Base-by-base conservation (phyloP, 2,329 filamentous ascomycete genomes). In the Drechmeria coniospora region DNA sequence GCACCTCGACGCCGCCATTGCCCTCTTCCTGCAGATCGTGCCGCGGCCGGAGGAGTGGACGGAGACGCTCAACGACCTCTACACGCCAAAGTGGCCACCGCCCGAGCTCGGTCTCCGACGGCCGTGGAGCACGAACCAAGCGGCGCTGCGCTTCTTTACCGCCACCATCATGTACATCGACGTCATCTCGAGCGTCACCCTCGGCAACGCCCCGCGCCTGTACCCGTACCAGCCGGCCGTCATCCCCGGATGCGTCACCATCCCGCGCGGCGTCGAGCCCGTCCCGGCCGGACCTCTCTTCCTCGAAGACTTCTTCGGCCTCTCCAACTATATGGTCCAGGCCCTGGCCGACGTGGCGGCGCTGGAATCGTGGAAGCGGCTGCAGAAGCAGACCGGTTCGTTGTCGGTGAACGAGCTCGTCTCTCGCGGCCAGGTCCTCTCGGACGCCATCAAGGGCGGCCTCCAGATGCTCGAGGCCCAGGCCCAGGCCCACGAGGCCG, bases 311-410 rank as follows among this genome's bases (percentile, higher is more conserved):
- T 61, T 68, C 26, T 46, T 67, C 22, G 70, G 71, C 2, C 56
- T 68, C 33, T 51, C 66, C 24, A 74, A 73, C 43, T 69, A 66
- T 65, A 59, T 61, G 1, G 37, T 75, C 25, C 47, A 65, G 25
- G 49, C 59, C n/a, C 57, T 77, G 23, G 62, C 60, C 9, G 59
- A 68, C 13, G 61, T 70, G 25, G 53, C 68, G 10, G 44, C 55
- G 1, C 52, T 77, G 6, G 59, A 68, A 28, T 54, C 59, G 1
- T 71, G 64, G 61, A 75, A 73, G 46, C 59, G 60, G 37, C 46
- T 57, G 14, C 55, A 56, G 34, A 57, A 52, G 26, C 42, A 44
- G 25, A 37, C 43, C 4, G 60, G 61, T 4, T 54, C 51, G 0
- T 47, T 72, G 2, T 61, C 61, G 8, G 47, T 56, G 28, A 40